Percentiles rank a stretch among this genome's conserved stretches.
These are phyloP conservation scores for Linaria vulgaris DNA, from an alignment of 257 asterid genomes.

Conservation along the genomic window DNA sequence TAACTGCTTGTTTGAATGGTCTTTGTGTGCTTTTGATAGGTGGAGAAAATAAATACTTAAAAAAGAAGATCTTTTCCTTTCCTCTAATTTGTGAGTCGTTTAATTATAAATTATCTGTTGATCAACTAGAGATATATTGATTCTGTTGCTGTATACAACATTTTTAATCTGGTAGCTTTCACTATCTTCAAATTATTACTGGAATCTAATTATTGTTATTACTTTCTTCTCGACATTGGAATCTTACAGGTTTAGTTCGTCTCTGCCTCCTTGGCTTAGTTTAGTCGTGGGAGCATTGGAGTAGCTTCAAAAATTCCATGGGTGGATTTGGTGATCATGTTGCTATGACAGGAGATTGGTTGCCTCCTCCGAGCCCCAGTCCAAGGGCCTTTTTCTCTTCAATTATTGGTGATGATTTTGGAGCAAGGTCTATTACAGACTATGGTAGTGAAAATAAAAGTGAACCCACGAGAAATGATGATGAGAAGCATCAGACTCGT, in stretches of 20 bases:
- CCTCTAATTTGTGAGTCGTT: not conserved
- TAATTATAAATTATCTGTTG: not conserved
- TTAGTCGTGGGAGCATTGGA: not conserved
- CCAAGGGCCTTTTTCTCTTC: constrained; percentile 51
- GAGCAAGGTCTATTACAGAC: constrained; percentile 15
- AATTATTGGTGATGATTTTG: constrained; percentile 38
- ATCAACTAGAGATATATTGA: not conserved
- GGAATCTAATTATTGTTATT: not conserved
- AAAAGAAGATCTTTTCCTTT: too few relatives aligned
- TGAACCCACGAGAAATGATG: not conserved
- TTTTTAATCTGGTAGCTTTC: too few relatives aligned
- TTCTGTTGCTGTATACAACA: not conserved
- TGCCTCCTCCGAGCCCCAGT: constrained; percentile 45
- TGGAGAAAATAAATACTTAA: too few relatives aligned
- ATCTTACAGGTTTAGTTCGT: not conserved
- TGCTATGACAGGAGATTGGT: constrained; percentile 71
- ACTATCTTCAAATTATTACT: too few relatives aligned
- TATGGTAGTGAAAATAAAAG: constrained; percentile 19
- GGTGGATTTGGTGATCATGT: constrained; percentile 70
- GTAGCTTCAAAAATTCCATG: constrained; percentile 33
- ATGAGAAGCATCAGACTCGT: constrained; percentile 32
- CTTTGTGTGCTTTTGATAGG: too few relatives aligned
- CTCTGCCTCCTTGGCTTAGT: not conserved
- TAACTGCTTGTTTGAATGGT: too few relatives aligned
- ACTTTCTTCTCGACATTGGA: not conserved